Conservation (phyloP, 2,329 filamentous ascomycete genomes). For the Raffaelea ambrosiae region DNA sequence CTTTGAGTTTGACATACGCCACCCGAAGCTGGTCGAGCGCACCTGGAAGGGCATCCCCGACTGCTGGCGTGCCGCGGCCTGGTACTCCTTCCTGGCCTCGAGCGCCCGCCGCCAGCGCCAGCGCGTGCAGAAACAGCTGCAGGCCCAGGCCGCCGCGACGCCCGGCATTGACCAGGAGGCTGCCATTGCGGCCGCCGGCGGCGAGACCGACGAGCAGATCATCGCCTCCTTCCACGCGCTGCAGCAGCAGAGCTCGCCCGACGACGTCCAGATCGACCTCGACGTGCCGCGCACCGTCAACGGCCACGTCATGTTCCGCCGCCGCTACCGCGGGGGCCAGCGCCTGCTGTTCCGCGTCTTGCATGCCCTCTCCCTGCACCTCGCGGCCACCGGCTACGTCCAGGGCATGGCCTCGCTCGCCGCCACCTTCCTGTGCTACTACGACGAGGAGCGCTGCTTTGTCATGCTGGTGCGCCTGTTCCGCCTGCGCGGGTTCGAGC, state of each 20-base stretch:
- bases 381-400: constrained; percentile 86
- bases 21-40: constrained; percentile 78
- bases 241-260: constrained; percentile 66
- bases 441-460: constrained; percentile 89
- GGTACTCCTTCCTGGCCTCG: constrained; percentile 82
- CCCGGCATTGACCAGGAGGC: constrained; percentile 20
- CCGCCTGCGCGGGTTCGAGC: constrained; percentile 77
- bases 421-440: constrained; percentile 90
- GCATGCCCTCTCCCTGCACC: constrained; percentile 85
- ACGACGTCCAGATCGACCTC: constrained; percentile 94
- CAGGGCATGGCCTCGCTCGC: constrained; percentile 95
- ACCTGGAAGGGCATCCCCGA: constrained; percentile 99
- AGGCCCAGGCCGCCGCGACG: not conserved
- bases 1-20: constrained; percentile 72
- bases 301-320: constrained; percentile 94
- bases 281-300: constrained; percentile 94
- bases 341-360: constrained; percentile 85
- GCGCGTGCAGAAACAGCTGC: not conserved
- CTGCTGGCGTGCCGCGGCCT: constrained; percentile 85
- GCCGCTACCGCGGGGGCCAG: constrained; percentile 85
- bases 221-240: constrained; percentile 64
- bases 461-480: constrained; percentile 95
- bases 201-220: constrained; percentile 60
- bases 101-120: constrained; percentile 49
- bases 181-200: constrained; percentile 31